Evolutionary conservation across 108 stramenopile genomes (phyloP).

Genomic region (Skeletonema menzelii): DNA sequence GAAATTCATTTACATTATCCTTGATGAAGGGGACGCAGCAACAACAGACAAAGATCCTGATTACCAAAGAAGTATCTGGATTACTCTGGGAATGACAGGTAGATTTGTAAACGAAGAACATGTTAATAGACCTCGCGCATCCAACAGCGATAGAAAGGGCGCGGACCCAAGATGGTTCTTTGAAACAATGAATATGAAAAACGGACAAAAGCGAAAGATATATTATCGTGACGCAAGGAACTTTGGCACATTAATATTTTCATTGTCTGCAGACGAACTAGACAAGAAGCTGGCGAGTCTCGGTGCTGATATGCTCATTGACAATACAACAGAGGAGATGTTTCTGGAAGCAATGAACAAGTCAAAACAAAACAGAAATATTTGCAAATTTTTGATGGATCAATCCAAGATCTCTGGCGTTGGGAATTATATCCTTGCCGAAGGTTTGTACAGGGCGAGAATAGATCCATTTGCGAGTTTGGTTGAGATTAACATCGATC

Average conservation of each 20-base stretch:
- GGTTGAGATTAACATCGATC: slow-evolving; percentile 50
- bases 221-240: slow-evolving; percentile 76
- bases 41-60: slow-evolving; percentile 30
- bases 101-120: slow-evolving; percentile 55
- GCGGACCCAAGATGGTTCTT: slow-evolving; percentile 65
- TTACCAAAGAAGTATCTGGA: slow-evolving; percentile 80
- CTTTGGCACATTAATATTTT: slow-evolving; percentile 81
- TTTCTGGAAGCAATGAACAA: slow-evolving; percentile 54
- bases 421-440: slow-evolving; percentile 85
- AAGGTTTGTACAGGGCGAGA: slow-evolving; percentile 68
- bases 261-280: slow-evolving; percentile 60
- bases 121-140: slow-evolving; percentile 15
- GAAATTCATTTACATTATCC: slow-evolving; percentile 81
- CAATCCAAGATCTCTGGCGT: slow-evolving; percentile 58
- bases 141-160: slow-evolving; percentile 36
- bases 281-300: slow-evolving; percentile 65
- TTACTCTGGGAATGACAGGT: slow-evolving; percentile 87
- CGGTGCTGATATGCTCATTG: slow-evolving; percentile 73
- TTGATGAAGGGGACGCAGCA: slow-evolving; percentile 55
- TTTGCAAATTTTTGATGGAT: slow-evolving; percentile 90
- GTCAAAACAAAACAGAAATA: slow-evolving; percentile 51
- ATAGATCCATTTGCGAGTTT: slow-evolving; percentile 80
- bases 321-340: slow-evolving; percentile 51
- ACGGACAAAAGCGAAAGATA: slow-evolving; percentile 18
- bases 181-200: slow-evolving; percentile 47